Conservation (phyloP, 2,329 filamentous ascomycete genomes). For the Diaporthe sp. region DNA sequence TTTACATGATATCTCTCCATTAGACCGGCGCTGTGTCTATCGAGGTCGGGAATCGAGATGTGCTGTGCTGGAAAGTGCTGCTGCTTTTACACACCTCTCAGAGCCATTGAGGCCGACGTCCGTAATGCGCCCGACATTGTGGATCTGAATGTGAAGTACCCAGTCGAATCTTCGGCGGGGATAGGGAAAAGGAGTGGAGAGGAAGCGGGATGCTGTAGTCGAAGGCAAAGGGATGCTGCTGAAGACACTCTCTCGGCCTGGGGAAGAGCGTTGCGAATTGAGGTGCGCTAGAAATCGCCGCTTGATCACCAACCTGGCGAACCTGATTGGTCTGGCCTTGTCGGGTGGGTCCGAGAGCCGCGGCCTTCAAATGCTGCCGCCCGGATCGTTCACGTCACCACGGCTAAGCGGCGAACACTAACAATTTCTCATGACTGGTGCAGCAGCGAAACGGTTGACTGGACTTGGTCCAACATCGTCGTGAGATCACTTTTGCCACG, state of each 20-base stretch:
- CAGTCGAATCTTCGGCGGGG: neutral
- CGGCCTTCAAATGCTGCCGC: neutral
- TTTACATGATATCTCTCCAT: neutral
- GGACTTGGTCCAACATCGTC: no score
- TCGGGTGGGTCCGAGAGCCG: conserved; percentile 1
- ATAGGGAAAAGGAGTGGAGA: conserved; percentile 17
- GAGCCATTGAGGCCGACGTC: conserved; percentile 64
- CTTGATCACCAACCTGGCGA: conserved; percentile 36
- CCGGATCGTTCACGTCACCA: conserved; percentile 34
- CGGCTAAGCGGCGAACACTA: conserved; percentile 6
- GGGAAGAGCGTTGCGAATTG: conserved; percentile 19
- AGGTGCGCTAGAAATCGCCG: conserved; percentile 35
- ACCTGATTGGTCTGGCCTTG: conserved; percentile 32
- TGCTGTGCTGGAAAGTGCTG: conserved; percentile 25
- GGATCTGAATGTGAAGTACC: conserved; percentile 31
- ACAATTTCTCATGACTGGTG: neutral
- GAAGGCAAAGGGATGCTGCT: neutral
- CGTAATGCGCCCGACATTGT: conserved; percentile 63
- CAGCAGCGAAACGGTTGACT: neutral
- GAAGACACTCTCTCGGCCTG: neutral
- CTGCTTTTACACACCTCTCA: conserved; percentile 59
- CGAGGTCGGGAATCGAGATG: neutral
- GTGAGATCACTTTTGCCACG: no score
- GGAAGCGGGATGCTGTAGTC: neutral
- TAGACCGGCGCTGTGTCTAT: neutral